These are phyloP conservation scores for Beauveria caledonica DNA, from an alignment of 2,329 filamentous ascomycete species.

Conservation along the genomic window DNA sequence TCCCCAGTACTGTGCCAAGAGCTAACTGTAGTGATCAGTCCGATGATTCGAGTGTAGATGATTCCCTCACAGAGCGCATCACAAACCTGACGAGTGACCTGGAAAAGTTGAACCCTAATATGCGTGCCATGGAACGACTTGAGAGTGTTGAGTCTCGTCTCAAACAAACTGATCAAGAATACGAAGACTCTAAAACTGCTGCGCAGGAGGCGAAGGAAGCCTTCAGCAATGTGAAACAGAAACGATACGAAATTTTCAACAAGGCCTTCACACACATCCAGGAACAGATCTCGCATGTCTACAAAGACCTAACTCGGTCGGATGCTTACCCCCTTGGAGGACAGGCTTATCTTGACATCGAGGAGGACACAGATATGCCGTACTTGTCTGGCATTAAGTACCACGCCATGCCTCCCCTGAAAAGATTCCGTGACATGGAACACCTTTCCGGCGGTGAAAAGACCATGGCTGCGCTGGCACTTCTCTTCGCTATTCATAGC, in stretches of 20 bases:
- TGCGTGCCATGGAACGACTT: conserved; percentile 87
- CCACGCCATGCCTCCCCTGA: conserved; percentile 96
- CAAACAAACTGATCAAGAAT: conserved; percentile 78
- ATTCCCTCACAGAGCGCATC: conserved; percentile 70
- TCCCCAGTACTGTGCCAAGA: background rate
- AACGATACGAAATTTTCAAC: conserved; percentile 86
- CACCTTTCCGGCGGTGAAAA: conserved; percentile 96
- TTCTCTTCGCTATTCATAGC: conserved; percentile 92
- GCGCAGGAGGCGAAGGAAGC: conserved; percentile 70
- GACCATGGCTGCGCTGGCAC: conserved; percentile 94
- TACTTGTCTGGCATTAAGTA: conserved; percentile 96
- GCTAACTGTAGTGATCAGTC: conserved; percentile 42
- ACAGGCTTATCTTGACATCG: conserved; percentile 77
- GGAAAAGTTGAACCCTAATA: conserved; percentile 93
- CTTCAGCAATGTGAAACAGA: conserved; percentile 74
- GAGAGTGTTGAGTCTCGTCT: conserved; percentile 78
- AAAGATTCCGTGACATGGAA: conserved; percentile 99
- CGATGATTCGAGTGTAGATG: conserved; percentile 62
- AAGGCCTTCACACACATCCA: conserved; percentile 92
- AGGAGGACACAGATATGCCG: conserved; percentile 90
- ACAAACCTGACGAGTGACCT: conserved; percentile 66
- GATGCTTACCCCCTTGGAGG: conserved; percentile 91
- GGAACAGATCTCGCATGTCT: conserved; percentile 87
- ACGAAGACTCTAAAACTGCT: conserved; percentile 69
- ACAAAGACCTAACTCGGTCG: conserved; percentile 88